A percentile compares a stretch with the other conserved stretches of the same genome.
Evolutionary conservation across 2,329 filamentous ascomycete species (phyloP).

Genomic region (Domatiomyces catenatus): DNA sequence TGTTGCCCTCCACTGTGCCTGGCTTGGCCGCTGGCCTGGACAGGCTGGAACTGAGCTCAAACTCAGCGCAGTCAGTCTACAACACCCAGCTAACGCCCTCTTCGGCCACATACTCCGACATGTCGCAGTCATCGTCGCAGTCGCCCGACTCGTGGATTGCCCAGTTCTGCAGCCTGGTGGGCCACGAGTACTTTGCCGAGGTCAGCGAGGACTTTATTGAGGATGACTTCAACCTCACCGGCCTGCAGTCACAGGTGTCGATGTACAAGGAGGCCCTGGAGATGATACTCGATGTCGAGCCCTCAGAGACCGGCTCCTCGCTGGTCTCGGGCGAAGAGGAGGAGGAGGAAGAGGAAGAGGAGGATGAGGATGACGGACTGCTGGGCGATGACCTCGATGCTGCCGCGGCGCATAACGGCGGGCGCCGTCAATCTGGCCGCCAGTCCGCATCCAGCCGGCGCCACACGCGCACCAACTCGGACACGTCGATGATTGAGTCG

Average conservation of each 20-base stretch:
- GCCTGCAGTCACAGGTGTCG: constrained; percentile 81
- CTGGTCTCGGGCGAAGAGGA: constrained; percentile 40
- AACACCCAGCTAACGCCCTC: constrained; percentile 13
- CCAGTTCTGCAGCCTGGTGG: constrained; percentile 86
- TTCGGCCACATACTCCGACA: constrained; percentile 21
- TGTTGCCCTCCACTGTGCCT: constrained; percentile 31
- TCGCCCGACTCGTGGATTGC: constrained; percentile 88
- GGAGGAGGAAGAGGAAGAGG: constrained; percentile 51
- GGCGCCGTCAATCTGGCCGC: constrained; percentile 44
- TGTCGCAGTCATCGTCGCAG: constrained; percentile 40
- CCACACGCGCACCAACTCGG: constrained; percentile 75
- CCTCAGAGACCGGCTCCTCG: constrained; percentile 48
- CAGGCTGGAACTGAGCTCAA: constrained; percentile 27
- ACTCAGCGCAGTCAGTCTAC: constrained; percentile 13
- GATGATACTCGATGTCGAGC: constrained; percentile 98
- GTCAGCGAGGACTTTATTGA: constrained; percentile 98
- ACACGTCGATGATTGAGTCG: constrained; percentile 88
- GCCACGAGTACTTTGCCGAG: constrained; percentile 98
- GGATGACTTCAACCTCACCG: constrained; percentile 98
- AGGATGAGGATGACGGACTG: constrained; percentile 51
- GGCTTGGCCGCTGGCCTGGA: constrained; percentile 33
- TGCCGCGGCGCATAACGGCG: constrained; percentile 13
- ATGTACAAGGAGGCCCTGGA: constrained; percentile 99
- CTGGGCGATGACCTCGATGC: constrained; percentile 42
- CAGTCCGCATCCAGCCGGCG: constrained; percentile 37